A percentile compares a stretch with the other conserved stretches of the same genome.
Conservation (phyloP, 441 rosid species). For the Omphalea diandra region DNA sequence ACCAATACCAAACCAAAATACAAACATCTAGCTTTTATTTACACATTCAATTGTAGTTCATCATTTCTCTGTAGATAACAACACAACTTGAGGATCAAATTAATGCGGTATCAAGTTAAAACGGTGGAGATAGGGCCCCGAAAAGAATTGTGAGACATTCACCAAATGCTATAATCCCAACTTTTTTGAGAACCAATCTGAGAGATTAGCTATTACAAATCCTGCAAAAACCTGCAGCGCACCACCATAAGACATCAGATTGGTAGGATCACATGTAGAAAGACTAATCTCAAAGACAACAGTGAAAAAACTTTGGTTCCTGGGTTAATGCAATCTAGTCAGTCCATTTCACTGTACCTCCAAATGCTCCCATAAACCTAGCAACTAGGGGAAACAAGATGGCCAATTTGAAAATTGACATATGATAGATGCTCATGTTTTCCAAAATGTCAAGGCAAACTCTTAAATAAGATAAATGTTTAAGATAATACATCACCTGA, state of each 20-base stretch:
- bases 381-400: too few relatives aligned
- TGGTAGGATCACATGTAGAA: not conserved
- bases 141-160: slow-evolving; percentile 21
- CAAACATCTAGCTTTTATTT: slow-evolving; percentile 24
- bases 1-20: not conserved
- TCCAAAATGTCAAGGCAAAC: not conserved
- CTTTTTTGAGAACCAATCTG: slow-evolving; percentile 66
- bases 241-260: not conserved
- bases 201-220: slow-evolving; percentile 80
- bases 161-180: slow-evolving; percentile 52
- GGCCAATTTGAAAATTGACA: too few relatives aligned
- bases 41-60: slow-evolving; percentile 22
- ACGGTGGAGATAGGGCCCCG: slow-evolving; percentile 28
- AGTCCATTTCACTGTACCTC: not conserved
- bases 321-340: not conserved
- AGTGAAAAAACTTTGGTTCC: not conserved
- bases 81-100: slow-evolving; percentile 4
- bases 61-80: slow-evolving; percentile 14
- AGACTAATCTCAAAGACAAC: not conserved
- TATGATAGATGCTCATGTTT: too few relatives aligned
- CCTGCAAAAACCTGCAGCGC: slow-evolving; percentile 82
- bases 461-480: not conserved
- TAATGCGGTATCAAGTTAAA: slow-evolving; percentile 20
- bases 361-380: too few relatives aligned
- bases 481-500: slow-evolving; percentile 45